Base-by-base conservation (phyloP, 2,329 filamentous ascomycete species). In the Orbilia blumenaviensis region DNA sequence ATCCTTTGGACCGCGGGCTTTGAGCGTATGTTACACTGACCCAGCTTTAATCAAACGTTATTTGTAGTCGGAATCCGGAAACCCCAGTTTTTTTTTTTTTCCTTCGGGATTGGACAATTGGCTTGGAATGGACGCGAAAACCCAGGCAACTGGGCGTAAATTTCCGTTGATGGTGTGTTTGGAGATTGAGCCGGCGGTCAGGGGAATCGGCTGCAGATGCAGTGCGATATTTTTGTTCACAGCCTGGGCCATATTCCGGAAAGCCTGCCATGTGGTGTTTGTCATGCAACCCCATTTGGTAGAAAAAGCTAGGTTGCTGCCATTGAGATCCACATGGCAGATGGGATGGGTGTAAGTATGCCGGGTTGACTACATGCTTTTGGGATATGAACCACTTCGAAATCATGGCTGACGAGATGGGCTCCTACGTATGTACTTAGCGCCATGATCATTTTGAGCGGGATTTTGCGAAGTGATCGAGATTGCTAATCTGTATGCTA, bases 321-420 rank as follows among this genome's bases (percentile, higher is more conserved):
- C 32, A 54, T 50, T 8, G 14, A 8, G 29, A 52, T 44, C 62
- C 62, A 56, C 62, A 56, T 66, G 62, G 62, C 46, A 54, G 32
- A 42, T 66, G 62, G 32, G 34, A 54, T 38, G 46, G 27, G 34
- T 36, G 42, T 29, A 8, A 7, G n/a, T 38, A 16, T n/a, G 36
- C 36, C n/a, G 36, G n/a, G n/a, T n/a, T n/a, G n/a, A n/a, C n/a
- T n/a, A n/a, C n/a, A n/a, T n/a, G n/a, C n/a, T n/a, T n/a, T n/a
- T n/a, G n/a, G n/a, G n/a, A n/a, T n/a, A n/a, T 14, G 5, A n/a
- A 41, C 36, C 16, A 44, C 7, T n/a, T n/a, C n/a, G n/a, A n/a
- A n/a, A n/a, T n/a, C n/a, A n/a, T n/a, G n/a, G n/a, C n/a, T n/a
- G n/a, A n/a, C n/a, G n/a, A n/a, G n/a, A n/a, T n/a, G n/a, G n/a